Percentiles rank a stretch among this genome's conserved stretches.
These are phyloP conservation scores for Penicillium olsonii DNA, from an alignment of 2,329 filamentous ascomycete species.

Conservation along the genomic window DNA sequence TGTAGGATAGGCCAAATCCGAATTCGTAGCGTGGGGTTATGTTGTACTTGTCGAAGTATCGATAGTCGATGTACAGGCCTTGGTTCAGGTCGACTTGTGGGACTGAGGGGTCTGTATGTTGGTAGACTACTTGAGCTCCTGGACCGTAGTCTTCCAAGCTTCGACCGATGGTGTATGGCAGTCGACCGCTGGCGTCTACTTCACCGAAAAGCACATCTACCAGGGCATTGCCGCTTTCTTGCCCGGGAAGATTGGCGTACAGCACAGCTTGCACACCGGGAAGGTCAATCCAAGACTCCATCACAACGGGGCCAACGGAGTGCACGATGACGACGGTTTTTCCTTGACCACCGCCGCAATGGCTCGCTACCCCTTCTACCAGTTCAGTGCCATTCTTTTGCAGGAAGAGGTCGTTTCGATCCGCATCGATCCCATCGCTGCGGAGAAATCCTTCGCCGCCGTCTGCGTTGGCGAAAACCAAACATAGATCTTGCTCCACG, in stretches of 20 bases:
- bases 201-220: slow-evolving; percentile 78
- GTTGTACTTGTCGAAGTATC: slow-evolving; percentile 76
- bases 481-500: slow-evolving; percentile 71
- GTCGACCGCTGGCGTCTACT: slow-evolving; percentile 74
- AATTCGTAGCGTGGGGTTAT: slow-evolving; percentile 81
- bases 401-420: slow-evolving; percentile 73
- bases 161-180: slow-evolving; percentile 86
- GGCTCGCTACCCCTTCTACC: slow-evolving; percentile 67
- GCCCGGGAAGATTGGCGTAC: slow-evolving; percentile 81
- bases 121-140: slow-evolving; percentile 67
- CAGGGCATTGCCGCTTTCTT: slow-evolving; percentile 82
- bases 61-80: slow-evolving; percentile 85
- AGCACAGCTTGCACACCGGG: slow-evolving; percentile 76
- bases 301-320: slow-evolving; percentile 76
- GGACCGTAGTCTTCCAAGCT: slow-evolving; percentile 74
- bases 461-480: slow-evolving; percentile 85
- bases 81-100: slow-evolving; percentile 84
- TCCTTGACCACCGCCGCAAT: slow-evolving; percentile 60
- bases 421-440: slow-evolving; percentile 68
- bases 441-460: slow-evolving; percentile 75
- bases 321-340: slow-evolving; percentile 83
- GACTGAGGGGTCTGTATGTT: slow-evolving; percentile 63
- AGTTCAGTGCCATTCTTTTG: slow-evolving; percentile 79
- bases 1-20: slow-evolving; percentile 83
- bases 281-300: slow-evolving; percentile 79